These are phyloP conservation scores for Penicillium occitanis DNA, from an alignment of 2,329 filamentous ascomycete species.

Conservation along the genomic window DNA sequence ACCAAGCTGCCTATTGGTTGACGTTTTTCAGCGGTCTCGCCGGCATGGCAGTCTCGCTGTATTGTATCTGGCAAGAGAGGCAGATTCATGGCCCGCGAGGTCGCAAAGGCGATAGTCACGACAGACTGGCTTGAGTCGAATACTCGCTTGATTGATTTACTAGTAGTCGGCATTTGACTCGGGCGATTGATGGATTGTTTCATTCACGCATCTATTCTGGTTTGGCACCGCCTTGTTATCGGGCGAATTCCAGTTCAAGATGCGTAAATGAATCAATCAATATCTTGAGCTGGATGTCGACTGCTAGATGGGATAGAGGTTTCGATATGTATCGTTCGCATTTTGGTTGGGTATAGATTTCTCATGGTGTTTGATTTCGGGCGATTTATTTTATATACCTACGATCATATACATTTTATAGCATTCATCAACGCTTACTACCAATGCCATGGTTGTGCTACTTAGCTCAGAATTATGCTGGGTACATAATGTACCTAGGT, in stretches of 20 bases:
- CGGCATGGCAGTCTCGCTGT: constrained; percentile 69
- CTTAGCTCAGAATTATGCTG: too few species aligned
- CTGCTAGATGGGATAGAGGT: neutral
- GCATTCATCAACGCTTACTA: neutral
- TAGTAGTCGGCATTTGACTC: neutral
- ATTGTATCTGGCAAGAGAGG: constrained; percentile 45
- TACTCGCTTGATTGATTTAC: neutral
- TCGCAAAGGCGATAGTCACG: constrained; percentile 33
- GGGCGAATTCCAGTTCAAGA: neutral
- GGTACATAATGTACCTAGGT: too few species aligned
- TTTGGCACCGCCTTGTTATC: neutral
- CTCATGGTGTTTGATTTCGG: neutral
- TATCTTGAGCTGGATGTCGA: neutral
- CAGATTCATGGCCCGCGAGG: constrained; percentile 27
- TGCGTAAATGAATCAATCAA: neutral
- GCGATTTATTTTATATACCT: neutral
- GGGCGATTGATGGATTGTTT: neutral
- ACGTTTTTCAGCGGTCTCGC: constrained; percentile 71
- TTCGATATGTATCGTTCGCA: neutral
- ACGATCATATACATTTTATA: neutral
- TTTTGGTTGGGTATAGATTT: neutral
- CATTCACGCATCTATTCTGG: neutral
- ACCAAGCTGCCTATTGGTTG: constrained; percentile 74
- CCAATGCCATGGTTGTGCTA: neutral
- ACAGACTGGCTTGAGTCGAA: constrained; percentile 33